Conservation (phyloP, 1,284 basidiomycete genomes). For the Boletellus dicymbophilus region DNA sequence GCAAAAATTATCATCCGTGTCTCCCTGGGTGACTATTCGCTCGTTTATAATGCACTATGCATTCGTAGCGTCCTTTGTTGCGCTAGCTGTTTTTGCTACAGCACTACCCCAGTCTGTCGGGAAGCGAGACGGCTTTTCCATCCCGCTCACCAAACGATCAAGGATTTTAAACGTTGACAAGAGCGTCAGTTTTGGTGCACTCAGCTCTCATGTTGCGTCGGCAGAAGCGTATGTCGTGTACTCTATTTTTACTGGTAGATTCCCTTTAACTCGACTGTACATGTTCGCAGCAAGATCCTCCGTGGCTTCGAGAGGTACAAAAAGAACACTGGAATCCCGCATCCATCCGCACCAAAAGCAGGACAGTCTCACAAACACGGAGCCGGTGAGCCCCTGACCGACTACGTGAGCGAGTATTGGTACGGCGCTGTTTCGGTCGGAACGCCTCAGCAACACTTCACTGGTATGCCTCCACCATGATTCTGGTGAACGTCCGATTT, state of each 20-base stretch:
- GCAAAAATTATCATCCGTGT: too few species aligned
- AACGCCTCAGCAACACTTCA: conserved; percentile 38
- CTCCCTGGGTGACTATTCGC: too few species aligned
- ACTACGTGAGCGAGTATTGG: conserved; percentile 36
- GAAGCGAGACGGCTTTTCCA: too few species aligned
- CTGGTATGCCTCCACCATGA: conserved; percentile 20
- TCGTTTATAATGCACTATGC: too few species aligned
- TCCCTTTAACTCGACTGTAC: not conserved
- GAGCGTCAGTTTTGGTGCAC: conserved; percentile 5
- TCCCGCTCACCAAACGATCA: conserved; percentile 21
- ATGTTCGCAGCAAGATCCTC: conserved; percentile 15
- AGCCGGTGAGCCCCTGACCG: conserved; percentile 29
- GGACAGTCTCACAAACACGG: too few species aligned
- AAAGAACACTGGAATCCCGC: conserved; percentile 13
- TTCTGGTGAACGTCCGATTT: not conserved
- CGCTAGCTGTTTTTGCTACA: conserved; percentile 14
- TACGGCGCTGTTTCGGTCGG: conserved; percentile 43
- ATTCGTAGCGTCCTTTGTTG: not conserved
- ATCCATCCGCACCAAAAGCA: conserved; percentile 14
- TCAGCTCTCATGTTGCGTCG: conserved; percentile 15
- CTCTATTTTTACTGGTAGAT: not conserved
- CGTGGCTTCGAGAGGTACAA: conserved; percentile 14
- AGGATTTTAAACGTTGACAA: conserved; percentile 11
- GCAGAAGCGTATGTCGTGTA: conserved; percentile 12
- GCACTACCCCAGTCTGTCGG: too few species aligned